Evolutionary conservation across 108 stramenopile species (phyloP), one percentile per base, ranked within the genome.

Genomic region (Craspedostauros australis): DNA sequence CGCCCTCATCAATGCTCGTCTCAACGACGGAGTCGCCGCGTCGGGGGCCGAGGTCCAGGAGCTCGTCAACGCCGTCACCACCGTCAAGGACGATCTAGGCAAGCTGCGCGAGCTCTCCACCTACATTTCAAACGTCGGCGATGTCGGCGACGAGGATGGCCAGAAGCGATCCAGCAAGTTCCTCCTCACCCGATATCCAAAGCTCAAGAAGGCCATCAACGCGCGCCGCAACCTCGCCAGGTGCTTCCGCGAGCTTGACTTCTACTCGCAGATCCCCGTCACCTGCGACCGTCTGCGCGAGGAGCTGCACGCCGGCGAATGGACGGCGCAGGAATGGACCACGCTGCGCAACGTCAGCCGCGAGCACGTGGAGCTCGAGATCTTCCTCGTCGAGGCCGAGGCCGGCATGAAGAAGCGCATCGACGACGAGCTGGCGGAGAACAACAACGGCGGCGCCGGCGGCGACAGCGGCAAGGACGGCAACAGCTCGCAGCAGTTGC

Each of bases 21-120:
- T 92, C 49, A 92, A 92, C 31, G 90, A 92, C 55, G 90, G 90
- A 50, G 90, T 92, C 9, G 90, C 90, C 2, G 90, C 90, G 2
- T 72, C 73, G 19, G 90, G 90, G 27, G 51, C 68, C 14, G 90
- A 92, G 59, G 90, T 92, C 0, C 90, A 92, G 55, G 90, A 92
- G 64, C 57, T 92, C 14, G 90, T 92, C 37, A 86, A 88, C 68
- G 81, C 86, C 30, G 90, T 92, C 33, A 58, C 68, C 20, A 66
- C 79, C 15, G 86, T 86, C 65, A 86, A 88, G 68, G 77, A 72
- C 41, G 90, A 92, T 49, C 59, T 92, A 22, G 84, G 82, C 11
- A 62, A 77, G 40, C 54, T 92, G 43, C 68, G 90, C n/a, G 83
- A 92, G 62, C 55, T 92, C 14, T 77, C 83, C 2, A 88, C 90